Conservation (phyloP, 495 filamentous ascomycete genomes). For the Aspergillus affinis region DNA sequence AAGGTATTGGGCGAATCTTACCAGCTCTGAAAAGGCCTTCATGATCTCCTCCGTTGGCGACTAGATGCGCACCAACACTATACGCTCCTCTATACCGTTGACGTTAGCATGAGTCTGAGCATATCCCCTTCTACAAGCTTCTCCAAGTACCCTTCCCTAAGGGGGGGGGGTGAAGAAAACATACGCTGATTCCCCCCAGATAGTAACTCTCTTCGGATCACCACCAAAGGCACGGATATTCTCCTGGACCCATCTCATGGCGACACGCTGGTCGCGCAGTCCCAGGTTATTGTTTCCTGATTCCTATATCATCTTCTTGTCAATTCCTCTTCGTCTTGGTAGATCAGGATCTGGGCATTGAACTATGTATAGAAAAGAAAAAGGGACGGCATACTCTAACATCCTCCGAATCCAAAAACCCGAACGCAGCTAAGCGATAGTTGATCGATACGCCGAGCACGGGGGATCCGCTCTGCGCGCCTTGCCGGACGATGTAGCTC, state of each 20-base stretch:
- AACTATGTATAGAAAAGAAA: background rate
- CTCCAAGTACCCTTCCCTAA: too few relatives aligned
- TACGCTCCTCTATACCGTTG: conserved; percentile 30
- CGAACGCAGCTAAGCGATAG: conserved; percentile 70
- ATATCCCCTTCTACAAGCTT: too few relatives aligned
- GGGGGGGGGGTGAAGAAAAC: background rate
- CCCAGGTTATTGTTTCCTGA: conserved; percentile 50
- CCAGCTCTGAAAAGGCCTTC: conserved; percentile 39
- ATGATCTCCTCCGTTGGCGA: conserved; percentile 35
- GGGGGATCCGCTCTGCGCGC: conserved; percentile 49
- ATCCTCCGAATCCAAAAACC: conserved; percentile 60
- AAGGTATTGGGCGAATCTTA: conserved; percentile 4
- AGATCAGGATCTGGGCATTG: background rate
- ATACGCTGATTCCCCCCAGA: conserved; percentile 70
- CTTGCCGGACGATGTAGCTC: conserved; percentile 38
- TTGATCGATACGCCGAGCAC: conserved; percentile 74
- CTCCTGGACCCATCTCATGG: conserved; percentile 50
- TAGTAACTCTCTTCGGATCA: conserved; percentile 60
- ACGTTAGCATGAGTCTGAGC: too few relatives aligned
- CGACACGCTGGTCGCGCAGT: conserved; percentile 51
- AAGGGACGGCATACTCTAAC: conserved; percentile 30
- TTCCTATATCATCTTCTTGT: conserved; percentile 19
- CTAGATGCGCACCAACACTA: conserved; percentile 38
- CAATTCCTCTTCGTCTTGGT: background rate
- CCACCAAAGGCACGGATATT: conserved; percentile 55